Conservation (phyloP, 129 eudicot genomes). For the Chrysanthemum seticuspe region DNA sequence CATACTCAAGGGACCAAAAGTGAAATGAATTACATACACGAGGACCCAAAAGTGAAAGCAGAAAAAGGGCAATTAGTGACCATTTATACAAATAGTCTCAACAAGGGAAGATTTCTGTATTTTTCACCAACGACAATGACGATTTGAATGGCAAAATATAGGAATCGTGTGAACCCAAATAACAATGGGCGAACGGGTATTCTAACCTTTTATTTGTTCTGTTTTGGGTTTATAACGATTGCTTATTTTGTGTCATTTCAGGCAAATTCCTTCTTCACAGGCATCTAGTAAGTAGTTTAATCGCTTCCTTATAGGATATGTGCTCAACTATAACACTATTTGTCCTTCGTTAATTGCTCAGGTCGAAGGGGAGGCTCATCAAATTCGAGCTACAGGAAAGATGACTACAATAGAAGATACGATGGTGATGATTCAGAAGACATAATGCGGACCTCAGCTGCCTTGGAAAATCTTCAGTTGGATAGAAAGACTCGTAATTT, state of each 20-base stretch:
- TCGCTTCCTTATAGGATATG: background rate
- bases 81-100: too few relatives aligned
- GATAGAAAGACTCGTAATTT: conserved; percentile 83
- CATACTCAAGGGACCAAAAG: too few relatives aligned
- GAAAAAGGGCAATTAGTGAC: too few relatives aligned
- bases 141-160: background rate
- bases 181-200: background rate
- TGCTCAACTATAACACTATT: conserved; percentile 11
- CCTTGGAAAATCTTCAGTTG: conserved; percentile 83
- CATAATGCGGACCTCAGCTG: conserved; percentile 67
- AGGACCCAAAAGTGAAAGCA: too few relatives aligned
- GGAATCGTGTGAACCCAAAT: background rate
- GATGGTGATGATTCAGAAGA: conserved; percentile 78
- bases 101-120: too few relatives aligned
- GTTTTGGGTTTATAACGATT: conserved; percentile 2
- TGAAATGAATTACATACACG: too few relatives aligned
- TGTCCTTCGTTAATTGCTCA: conserved; percentile 23
- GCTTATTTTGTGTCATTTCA: conserved; percentile 33
- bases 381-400: conserved; percentile 69
- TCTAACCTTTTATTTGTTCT: background rate
- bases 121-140: background rate
- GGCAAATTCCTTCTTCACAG: conserved; percentile 69
- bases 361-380: conserved; percentile 85
- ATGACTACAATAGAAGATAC: conserved; percentile 82
- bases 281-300: conserved; percentile 62